A percentile compares a stretch with the other conserved stretches of the same genome.
Conservation (phyloP, 768 basidiomycete species). For the Mrakia gelida region DNA sequence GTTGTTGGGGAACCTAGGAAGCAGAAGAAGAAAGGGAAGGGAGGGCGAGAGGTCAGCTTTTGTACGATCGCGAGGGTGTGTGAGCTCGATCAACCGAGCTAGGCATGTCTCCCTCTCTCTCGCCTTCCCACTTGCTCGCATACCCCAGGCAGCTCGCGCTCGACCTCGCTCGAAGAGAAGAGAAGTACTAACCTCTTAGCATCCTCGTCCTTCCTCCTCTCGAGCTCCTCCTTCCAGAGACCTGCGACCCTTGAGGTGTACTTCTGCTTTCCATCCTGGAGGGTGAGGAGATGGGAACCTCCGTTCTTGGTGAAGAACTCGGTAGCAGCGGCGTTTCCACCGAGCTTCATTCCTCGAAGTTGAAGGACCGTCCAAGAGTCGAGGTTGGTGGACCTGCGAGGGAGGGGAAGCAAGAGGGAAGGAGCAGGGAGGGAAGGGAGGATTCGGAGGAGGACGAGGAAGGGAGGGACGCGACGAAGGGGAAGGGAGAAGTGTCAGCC, state of each 20-base stretch:
- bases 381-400: conserved; percentile 81
- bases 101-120: neutral
- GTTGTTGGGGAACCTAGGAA: conserved; percentile 64
- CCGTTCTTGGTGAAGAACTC: conserved; percentile 91
- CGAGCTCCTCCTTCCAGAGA: conserved; percentile 87
- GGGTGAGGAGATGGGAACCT: conserved; percentile 61
- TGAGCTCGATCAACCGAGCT: neutral
- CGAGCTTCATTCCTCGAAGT: conserved; percentile 92
- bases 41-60: neutral
- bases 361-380: conserved; percentile 90
- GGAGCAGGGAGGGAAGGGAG: neutral
- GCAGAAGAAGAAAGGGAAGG: neutral
- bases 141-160: neutral
- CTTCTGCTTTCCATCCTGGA: conserved; percentile 78
- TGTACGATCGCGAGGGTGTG: neutral
- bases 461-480: no score
- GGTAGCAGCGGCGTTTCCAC: conserved; percentile 77
- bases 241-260: conserved; percentile 80
- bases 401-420: conserved; percentile 23
- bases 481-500: no score
- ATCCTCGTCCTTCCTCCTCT: conserved; percentile 73
- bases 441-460: neutral
- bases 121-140: neutral
- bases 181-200: conserved; percentile 53
- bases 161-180: neutral